phyloP scores from a whole-genome alignment of 768 basidiomycete genomes.

The Mycena rebaudengoi region DNA sequence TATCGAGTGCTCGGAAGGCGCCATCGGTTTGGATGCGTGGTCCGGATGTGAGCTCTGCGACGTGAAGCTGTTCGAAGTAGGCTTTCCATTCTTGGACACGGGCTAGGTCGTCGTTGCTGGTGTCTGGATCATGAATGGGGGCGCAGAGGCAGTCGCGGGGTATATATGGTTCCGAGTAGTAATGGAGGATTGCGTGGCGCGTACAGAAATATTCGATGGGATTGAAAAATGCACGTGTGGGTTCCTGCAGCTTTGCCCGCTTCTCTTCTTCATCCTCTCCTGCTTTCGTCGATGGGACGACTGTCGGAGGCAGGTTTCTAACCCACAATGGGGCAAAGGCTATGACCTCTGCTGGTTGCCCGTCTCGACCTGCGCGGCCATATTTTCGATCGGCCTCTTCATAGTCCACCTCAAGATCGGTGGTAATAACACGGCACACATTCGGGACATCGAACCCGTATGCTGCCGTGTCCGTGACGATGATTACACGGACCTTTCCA shows the following conservation, averaged over 20 bases:
- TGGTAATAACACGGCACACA: neutral
- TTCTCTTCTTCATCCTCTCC: neutral
- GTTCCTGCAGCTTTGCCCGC: neutral
- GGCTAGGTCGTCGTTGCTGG: neutral
- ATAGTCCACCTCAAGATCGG: neutral
- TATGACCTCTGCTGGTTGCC: neutral
- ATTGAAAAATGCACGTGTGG: neutral
- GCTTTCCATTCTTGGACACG: neutral
- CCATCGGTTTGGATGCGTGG: neutral
- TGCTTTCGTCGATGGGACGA: neutral
- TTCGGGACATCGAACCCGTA: neutral
- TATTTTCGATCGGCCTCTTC: neutral
- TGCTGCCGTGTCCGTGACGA: neutral
- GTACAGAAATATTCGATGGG: neutral
- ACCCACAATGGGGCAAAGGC: constrained; percentile 1
- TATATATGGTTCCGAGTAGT: neutral
- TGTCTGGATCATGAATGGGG: neutral
- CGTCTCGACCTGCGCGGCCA: neutral
- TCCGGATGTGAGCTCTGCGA: neutral
- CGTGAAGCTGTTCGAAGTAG: neutral
- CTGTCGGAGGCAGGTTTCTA: neutral
- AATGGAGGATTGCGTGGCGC: neutral
- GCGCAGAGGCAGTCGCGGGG: neutral
- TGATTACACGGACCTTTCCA: neutral
- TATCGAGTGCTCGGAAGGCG: neutral